Evolutionary conservation across 2,329 filamentous ascomycete species (phyloP).

Genomic region (Fusarium beomiforme): DNA sequence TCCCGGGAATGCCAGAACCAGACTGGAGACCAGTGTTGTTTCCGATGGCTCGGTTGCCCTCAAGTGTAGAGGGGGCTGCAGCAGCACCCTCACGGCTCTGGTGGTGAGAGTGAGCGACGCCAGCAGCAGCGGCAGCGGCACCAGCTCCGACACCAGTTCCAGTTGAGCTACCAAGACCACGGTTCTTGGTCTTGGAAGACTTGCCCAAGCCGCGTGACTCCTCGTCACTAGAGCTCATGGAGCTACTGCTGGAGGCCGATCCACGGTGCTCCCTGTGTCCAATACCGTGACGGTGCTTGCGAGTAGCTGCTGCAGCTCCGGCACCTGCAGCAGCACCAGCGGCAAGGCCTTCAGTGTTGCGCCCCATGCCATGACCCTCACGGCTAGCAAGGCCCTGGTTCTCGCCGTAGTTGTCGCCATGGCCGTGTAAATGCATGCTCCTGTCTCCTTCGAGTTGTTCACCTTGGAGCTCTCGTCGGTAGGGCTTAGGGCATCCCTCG

Average conservation of each 20-base stretch:
- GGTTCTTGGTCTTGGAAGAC: slow-evolving; percentile 18
- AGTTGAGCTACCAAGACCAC: slow-evolving; percentile 16
- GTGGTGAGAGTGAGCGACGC: slow-evolving; percentile 25
- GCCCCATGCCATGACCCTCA: slow-evolving; percentile 11
- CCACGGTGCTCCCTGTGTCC: slow-evolving; percentile 20
- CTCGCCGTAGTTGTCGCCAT: slow-evolving; percentile 27
- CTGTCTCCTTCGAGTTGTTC: slow-evolving; percentile 29
- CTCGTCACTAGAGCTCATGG: slow-evolving; percentile 24
- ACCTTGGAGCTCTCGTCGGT: slow-evolving; percentile 3
- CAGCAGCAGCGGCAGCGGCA: background rate
- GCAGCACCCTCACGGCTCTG: slow-evolving; percentile 5
- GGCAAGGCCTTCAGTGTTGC: slow-evolving; percentile 16
- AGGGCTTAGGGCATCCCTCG: slow-evolving; percentile 65
- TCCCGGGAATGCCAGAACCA: background rate
- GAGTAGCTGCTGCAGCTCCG: slow-evolving; percentile 5
- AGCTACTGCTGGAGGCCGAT: slow-evolving; percentile 26
- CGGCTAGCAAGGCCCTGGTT: background rate
- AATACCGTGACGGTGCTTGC: slow-evolving; percentile 19
- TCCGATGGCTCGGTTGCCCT: background rate
- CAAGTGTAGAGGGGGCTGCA: background rate
- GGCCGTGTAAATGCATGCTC: slow-evolving; percentile 28
- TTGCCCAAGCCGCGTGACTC: slow-evolving; percentile 30
- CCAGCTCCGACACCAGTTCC: slow-evolving; percentile 11
- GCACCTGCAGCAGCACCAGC: slow-evolving; percentile 23
- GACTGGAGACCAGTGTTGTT: background rate